These are phyloP conservation scores for Trypanosoma scelopori DNA, from an alignment of 208 protist genomes.

Conservation along the genomic window DNA sequence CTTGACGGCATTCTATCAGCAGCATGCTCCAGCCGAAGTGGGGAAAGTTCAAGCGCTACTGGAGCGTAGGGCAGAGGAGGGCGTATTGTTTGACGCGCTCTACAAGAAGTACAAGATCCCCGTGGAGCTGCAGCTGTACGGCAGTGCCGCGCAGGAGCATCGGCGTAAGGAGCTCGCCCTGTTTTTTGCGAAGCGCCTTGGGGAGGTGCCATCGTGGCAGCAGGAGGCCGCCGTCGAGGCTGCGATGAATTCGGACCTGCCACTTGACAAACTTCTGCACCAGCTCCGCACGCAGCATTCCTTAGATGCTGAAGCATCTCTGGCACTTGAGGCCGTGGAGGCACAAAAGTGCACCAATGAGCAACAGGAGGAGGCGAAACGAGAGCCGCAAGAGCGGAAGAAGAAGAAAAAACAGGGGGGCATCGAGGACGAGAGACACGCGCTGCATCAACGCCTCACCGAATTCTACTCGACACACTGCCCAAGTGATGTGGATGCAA, in stretches of 20 bases:
- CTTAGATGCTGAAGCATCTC: too few species aligned
- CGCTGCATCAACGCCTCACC: constrained; percentile 1
- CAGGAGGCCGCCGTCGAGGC: too few species aligned
- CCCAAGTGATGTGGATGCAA: constrained; percentile 9
- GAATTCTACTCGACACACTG: constrained; percentile 13
- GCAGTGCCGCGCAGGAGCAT: neutral
- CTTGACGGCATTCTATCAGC: constrained; percentile 13
- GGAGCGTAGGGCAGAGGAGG: neutral
- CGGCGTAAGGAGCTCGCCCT: neutral
- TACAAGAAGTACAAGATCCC: constrained; percentile 24
- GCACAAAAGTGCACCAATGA: too few species aligned
- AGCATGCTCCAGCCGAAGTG: constrained; percentile 5
- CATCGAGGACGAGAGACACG: neutral
- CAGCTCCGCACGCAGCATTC: too few species aligned
- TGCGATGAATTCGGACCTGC: too few species aligned
- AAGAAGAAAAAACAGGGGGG: constrained; percentile 1
- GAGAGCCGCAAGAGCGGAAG: neutral
- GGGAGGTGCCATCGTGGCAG: too few species aligned
- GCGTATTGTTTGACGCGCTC: constrained; percentile 7
- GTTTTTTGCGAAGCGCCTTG: neutral
- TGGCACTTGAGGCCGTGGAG: too few species aligned
- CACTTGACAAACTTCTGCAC: too few species aligned
- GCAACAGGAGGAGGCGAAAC: neutral
- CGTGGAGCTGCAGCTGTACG: constrained; percentile 3
- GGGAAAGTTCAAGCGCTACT: constrained; percentile 12